phyloP scores from a whole-genome alignment of 108 stramenopile genomes.

The Fistulifera solaris region DNA sequence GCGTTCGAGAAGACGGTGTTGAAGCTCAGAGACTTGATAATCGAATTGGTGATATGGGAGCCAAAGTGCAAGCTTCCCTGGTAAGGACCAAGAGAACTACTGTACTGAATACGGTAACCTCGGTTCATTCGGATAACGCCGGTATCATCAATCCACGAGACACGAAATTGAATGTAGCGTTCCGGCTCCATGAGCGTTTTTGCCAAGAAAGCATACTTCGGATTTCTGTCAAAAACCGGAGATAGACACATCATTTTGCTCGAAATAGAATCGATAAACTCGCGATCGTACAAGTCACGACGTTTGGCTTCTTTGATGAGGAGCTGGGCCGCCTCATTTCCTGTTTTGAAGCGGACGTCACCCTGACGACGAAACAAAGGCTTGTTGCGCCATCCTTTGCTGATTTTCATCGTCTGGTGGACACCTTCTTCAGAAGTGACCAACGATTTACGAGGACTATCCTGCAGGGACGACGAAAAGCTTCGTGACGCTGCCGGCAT shows the following conservation, averaged over 20 bases:
- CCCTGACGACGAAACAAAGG: conserved; percentile 90
- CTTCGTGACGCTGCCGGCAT: no score
- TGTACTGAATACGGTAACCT: conserved; percentile 83
- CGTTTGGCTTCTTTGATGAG: conserved; percentile 80
- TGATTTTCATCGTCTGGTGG: conserved; percentile 78
- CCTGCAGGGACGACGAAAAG: no score
- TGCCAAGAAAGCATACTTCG: conserved; percentile 91
- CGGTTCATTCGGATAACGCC: conserved; percentile 78
- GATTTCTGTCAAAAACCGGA: conserved; percentile 91
- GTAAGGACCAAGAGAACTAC: conserved; percentile 88
- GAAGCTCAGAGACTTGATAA: conserved; percentile 74
- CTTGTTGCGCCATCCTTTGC: conserved; percentile 80
- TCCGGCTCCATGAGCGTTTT: conserved; percentile 92
- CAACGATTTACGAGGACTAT: conserved; percentile 10
- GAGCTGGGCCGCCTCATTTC: conserved; percentile 84
- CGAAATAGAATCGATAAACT: conserved; percentile 76
- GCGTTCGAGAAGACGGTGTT: conserved; percentile 87
- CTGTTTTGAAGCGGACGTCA: conserved; percentile 89
- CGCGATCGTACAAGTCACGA: conserved; percentile 78
- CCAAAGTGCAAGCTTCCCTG: conserved; percentile 90
- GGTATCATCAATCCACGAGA: conserved; percentile 83
- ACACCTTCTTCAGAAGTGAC: conserved; percentile 54
- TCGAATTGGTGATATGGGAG: conserved; percentile 57
- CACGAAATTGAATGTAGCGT: conserved; percentile 80
- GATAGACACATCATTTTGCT: conserved; percentile 70